phyloP scores from a whole-genome alignment of 305 asterid species.

The Petunia hybrid region DNA sequence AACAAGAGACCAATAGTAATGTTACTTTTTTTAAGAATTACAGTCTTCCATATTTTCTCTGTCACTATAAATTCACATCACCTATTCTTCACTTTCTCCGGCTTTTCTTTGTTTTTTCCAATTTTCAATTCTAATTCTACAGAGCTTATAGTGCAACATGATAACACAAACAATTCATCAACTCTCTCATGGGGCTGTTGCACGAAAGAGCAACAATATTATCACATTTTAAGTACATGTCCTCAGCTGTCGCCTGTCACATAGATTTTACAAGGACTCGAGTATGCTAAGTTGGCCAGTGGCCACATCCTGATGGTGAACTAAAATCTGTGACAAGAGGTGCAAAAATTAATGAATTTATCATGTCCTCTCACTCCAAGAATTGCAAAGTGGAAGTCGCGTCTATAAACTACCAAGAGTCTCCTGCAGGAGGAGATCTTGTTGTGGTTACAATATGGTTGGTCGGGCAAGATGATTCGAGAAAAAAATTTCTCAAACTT shows the following conservation, averaged over 20 bases:
- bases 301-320: constrained; percentile 48
- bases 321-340: constrained; percentile 43
- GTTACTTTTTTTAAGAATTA: not conserved
- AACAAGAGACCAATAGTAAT: too few relatives aligned
- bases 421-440: constrained; percentile 53
- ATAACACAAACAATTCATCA: constrained; percentile 15
- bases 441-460: constrained; percentile 56
- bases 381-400: constrained; percentile 41
- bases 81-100: not conserved
- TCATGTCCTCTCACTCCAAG: constrained; percentile 61
- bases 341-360: constrained; percentile 49
- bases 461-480: constrained; percentile 37
- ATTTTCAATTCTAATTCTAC: not conserved
- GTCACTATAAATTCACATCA: not conserved
- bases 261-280: constrained; percentile 53
- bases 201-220: too few relatives aligned
- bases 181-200: constrained; percentile 39
- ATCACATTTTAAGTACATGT: too few relatives aligned
- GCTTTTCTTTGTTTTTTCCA: not conserved
- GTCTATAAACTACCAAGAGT: constrained; percentile 54
- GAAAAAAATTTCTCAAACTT: constrained; percentile 53
- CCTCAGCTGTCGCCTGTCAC: too few relatives aligned
- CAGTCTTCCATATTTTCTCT: not conserved
- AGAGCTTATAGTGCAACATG: constrained; percentile 35
- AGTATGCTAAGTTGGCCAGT: constrained; percentile 56